These are phyloP conservation scores for Pseudopediastrum boryanum DNA, from an alignment of 139 green algal species.

Conservation along the genomic window DNA sequence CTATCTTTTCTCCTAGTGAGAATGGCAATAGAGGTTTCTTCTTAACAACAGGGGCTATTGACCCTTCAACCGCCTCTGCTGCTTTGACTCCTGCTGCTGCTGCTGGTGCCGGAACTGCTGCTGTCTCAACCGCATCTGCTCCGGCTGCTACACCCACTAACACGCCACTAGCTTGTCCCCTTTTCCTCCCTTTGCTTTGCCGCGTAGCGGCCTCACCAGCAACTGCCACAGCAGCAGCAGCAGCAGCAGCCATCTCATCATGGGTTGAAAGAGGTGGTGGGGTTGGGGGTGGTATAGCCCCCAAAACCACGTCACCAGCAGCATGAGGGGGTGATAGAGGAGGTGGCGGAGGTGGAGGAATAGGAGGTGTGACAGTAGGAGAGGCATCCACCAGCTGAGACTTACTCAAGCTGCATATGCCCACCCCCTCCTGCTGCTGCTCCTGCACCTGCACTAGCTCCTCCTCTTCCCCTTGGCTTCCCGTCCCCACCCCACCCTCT, in stretches of 20 bases:
- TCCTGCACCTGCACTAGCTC: background rate
- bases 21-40: background rate
- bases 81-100: constrained; percentile 4
- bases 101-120: too few relatives aligned
- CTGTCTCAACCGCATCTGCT: background rate
- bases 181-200: background rate
- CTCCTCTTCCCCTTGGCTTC: background rate
- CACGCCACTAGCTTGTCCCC: background rate
- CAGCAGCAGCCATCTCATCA: too few relatives aligned
- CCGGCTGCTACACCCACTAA: constrained; percentile 1
- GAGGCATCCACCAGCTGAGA: too few relatives aligned
- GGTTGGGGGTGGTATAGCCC: too few relatives aligned
- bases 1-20: background rate
- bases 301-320: too few relatives aligned
- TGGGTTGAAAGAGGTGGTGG: too few relatives aligned
- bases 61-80: background rate
- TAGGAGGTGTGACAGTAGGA: too few relatives aligned
- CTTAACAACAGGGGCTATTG: background rate
- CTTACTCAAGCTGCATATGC: too few relatives aligned
- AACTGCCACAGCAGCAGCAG: too few relatives aligned
- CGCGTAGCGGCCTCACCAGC: too few relatives aligned
- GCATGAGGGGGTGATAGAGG: too few relatives aligned
- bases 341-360: too few relatives aligned
- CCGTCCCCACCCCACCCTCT: background rate
- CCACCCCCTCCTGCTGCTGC: background rate